Percentiles rank a stretch among this genome's conserved stretches.
Conservation (phyloP, 2,329 filamentous ascomycete species). For the Dothidotthia symphoricarpi region DNA sequence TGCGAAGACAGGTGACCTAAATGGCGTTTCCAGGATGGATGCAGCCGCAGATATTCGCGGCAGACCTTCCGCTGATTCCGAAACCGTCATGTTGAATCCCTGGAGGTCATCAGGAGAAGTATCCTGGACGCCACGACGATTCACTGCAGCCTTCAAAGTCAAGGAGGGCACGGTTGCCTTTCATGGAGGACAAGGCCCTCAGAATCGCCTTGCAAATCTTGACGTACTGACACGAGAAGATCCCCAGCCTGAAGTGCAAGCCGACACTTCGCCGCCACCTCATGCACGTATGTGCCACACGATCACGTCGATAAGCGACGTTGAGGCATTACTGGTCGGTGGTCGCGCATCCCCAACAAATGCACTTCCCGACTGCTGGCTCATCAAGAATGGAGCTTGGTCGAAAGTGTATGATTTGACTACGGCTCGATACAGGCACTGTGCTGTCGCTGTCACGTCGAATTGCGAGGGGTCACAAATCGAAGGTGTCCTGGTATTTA, state of each 20-base stretch:
- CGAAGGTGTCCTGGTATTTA: constrained; percentile 46
- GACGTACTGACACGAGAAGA: constrained; percentile 38
- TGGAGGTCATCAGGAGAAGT: constrained; percentile 9
- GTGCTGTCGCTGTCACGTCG: constrained; percentile 52
- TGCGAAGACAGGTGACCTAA: constrained; percentile 14
- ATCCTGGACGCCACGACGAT: constrained; percentile 37
- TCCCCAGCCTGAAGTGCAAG: constrained; percentile 15
- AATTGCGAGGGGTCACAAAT: constrained; percentile 45
- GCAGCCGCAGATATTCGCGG: constrained; percentile 2
- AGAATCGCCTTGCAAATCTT: constrained; percentile 50
- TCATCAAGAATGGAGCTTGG: constrained; percentile 65
- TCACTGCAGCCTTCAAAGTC: constrained; percentile 40
- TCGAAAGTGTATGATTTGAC: constrained; percentile 64
- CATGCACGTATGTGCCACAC: constrained; percentile 68
- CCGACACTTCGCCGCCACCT: constrained; percentile 18
- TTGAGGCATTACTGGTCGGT: constrained; percentile 66
- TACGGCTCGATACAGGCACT: constrained; percentile 72
- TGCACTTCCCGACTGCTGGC: constrained; percentile 72
- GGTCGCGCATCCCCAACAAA: constrained; percentile 74
- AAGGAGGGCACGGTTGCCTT: constrained; percentile 35
- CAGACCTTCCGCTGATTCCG: constrained; percentile 5
- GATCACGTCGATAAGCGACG: constrained; percentile 62
- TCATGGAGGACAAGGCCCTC: constrained; percentile 49
- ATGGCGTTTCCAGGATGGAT: constrained; percentile 6
- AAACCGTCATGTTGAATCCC: constrained; percentile 17